Conservation (phyloP, 1,284 basidiomycete genomes). For the Cryptococcus wingfieldii region DNA sequence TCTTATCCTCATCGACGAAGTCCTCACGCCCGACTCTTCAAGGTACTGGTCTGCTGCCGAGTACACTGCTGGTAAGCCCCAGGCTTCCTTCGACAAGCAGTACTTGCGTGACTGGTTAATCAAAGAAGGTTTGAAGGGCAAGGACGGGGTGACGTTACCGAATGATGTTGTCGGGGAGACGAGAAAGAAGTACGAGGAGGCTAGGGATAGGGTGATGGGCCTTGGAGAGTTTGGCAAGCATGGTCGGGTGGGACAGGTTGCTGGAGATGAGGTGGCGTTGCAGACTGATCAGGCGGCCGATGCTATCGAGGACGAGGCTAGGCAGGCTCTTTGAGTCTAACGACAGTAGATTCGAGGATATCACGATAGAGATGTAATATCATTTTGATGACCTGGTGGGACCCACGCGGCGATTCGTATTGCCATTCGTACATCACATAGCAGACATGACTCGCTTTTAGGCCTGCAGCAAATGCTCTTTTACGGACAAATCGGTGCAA, state of each 20-base stretch:
- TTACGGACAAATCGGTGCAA: no score
- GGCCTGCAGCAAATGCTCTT: no score
- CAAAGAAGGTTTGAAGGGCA: constrained; percentile 64
- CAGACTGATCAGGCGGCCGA: constrained; percentile 23
- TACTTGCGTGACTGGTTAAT: constrained; percentile 88
- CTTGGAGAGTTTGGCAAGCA: constrained; percentile 30
- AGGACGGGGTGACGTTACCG: constrained; percentile 71
- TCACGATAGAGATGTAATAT: no score
- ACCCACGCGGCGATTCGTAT: not conserved
- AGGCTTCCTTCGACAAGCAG: constrained; percentile 96
- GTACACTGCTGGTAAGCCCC: constrained; percentile 70
- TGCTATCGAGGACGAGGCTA: constrained; percentile 10
- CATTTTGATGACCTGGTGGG: no score
- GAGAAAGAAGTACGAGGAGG: constrained; percentile 70
- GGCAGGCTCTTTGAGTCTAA: not conserved
- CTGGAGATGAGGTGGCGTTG: constrained; percentile 10
- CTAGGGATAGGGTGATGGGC: constrained; percentile 63
- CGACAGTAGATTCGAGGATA: not conserved
- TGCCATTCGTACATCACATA: not conserved
- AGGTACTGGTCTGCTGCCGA: constrained; percentile 84
- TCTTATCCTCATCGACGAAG: constrained; percentile 90
- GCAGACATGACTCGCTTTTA: no score
- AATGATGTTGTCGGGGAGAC: constrained; percentile 74
- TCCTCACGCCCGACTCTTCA: constrained; percentile 94
- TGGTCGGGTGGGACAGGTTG: constrained; percentile 2